A percentile compares a stretch with the other conserved stretches of the same genome.
Conservation (phyloP, 257 asterid species). For the Linderniella brevidens region DNA sequence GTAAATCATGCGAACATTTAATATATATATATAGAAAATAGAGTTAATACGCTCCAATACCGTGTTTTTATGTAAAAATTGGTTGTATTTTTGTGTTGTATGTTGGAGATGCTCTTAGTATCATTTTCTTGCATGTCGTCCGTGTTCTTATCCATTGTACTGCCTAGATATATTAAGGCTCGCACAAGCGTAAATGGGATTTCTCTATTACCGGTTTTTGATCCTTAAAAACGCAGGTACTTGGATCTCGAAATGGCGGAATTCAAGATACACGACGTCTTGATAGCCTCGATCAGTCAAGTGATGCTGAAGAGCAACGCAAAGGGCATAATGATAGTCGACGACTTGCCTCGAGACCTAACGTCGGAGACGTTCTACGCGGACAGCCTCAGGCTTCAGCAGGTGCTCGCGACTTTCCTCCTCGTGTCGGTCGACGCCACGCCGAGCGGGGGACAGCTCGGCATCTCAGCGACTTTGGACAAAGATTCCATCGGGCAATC, state of each 20-base stretch:
- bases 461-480: slow-evolving; percentile 32
- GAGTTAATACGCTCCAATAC: no score
- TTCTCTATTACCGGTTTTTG: no score
- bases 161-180: no score
- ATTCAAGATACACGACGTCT: slow-evolving; percentile 61
- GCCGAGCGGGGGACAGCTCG: slow-evolving; percentile 62
- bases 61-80: no score
- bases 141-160: no score
- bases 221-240: slow-evolving; percentile 22
- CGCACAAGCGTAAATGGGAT: no score
- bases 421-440: slow-evolving; percentile 38
- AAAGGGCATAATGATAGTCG: slow-evolving; percentile 50
- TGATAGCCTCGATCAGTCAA: slow-evolving; percentile 77
- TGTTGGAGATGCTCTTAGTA: no score
- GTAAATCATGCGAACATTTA: no score
- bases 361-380: slow-evolving; percentile 55
- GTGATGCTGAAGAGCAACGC: slow-evolving; percentile 70
- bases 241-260: slow-evolving; percentile 90
- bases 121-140: no score
- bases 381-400: slow-evolving; percentile 83
- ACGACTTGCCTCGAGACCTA: slow-evolving; percentile 32
- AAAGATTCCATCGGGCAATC: slow-evolving; percentile 62
- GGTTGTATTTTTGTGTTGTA: no score
- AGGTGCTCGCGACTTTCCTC: slow-evolving; percentile 64
- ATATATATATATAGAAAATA: no score